These are phyloP conservation scores for Copromyces sp. DNA, from an alignment of 495 filamentous ascomycete species.

Conservation along the genomic window DNA sequence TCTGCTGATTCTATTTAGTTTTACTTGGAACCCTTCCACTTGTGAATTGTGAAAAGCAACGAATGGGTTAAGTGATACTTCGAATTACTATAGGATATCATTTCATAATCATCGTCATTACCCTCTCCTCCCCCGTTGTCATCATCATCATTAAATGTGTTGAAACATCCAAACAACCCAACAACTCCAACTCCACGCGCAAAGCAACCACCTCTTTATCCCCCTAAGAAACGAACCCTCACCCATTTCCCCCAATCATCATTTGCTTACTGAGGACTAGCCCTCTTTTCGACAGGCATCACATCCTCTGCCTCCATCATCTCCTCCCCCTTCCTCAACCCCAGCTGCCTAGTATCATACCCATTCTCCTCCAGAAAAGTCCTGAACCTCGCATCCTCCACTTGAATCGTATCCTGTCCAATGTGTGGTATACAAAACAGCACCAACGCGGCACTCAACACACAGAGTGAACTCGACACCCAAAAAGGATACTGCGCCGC, in stretches of 20 bases:
- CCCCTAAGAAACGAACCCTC: not conserved
- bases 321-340: slow-evolving; percentile 33
- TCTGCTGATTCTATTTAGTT: not conserved
- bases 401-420: slow-evolving; percentile 62
- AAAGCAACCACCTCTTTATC: not conserved
- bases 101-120: not conserved
- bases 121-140: not conserved
- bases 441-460: slow-evolving; percentile 52
- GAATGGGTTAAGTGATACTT: not conserved
- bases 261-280: not conserved
- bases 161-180: not conserved
- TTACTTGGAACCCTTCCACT: not conserved
- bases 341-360: slow-evolving; percentile 61
- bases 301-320: not conserved
- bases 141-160: not conserved
- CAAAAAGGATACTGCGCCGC: slow-evolving; percentile 76
- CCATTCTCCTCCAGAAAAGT: slow-evolving; percentile 55
- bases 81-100: not conserved
- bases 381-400: slow-evolving; percentile 62
- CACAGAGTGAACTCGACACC: slow-evolving; percentile 53
- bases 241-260: not conserved
- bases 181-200: not conserved
- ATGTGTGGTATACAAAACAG: slow-evolving; percentile 53
- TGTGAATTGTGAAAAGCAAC: not conserved
- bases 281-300: not conserved